These are phyloP conservation scores for Ustilago esculenta DNA, from an alignment of 1,284 basidiomycete genomes.

Conservation along the genomic window DNA sequence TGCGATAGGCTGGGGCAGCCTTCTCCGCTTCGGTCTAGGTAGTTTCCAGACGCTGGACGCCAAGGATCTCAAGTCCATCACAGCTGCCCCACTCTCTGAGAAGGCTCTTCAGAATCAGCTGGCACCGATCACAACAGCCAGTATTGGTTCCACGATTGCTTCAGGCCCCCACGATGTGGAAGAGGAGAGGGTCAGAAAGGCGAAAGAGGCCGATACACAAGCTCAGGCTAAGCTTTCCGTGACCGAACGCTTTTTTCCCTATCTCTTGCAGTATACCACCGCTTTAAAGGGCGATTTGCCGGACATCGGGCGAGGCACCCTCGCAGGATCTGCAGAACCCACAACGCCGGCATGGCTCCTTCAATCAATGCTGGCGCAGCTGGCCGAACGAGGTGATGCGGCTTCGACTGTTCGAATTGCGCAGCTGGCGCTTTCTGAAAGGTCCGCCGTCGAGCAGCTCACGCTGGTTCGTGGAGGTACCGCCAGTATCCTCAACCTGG, in stretches of 20 bases:
- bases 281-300: not conserved
- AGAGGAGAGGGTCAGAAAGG: slow-evolving; percentile 2
- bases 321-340: not conserved
- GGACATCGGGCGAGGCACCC: no score
- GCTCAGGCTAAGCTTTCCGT: slow-evolving; percentile 23
- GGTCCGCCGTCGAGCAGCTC: not conserved
- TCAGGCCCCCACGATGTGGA: not conserved
- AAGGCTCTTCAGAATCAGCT: no score
- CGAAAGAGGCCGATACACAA: slow-evolving; percentile 7
- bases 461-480: not conserved
- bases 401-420: slow-evolving; percentile 16
- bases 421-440: slow-evolving; percentile 22
- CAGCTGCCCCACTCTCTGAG: no score
- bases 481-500: slow-evolving; percentile 22
- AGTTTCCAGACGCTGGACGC: not conserved
- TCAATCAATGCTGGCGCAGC: slow-evolving; percentile 25
- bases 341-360: slow-evolving; percentile 35
- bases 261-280: slow-evolving; percentile 18
- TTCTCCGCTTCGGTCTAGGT: slow-evolving; percentile 25
- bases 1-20: slow-evolving; percentile 24
- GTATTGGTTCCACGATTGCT: not conserved
- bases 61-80: no score
- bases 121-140: no score
- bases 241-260: slow-evolving; percentile 27
- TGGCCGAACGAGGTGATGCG: slow-evolving; percentile 22